Evolutionary conservation across 352 stramenopile genomes (phyloP), one percentile per base, ranked within the genome.

Genomic region (Globisporangium mamillatum): DNA sequence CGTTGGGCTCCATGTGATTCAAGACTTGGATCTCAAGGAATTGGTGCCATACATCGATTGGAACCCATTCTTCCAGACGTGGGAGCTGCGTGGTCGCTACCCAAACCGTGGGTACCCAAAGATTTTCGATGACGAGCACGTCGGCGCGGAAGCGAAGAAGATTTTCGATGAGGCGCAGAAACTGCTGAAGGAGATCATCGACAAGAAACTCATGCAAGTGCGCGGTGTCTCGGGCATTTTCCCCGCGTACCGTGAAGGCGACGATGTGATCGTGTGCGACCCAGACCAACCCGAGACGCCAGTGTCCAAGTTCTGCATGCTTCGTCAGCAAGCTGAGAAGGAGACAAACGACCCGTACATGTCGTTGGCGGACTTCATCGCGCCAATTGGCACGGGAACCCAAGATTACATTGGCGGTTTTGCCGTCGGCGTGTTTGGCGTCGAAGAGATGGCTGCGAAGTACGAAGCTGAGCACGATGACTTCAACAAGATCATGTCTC

Each of bases 11-110:
- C 91, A 86, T 55, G 78, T 98, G 3, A 86, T 98, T 52, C 88
- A 98, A 60, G 76, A 91, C 62, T 77, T 97, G 41, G 78, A 78
- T 10, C 71, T 99, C 7, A 81, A 94, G 66, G 85, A 97, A 55
- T 76, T 98, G 36, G 84, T 98, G 22, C 93, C 94, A n/a, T 98
- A 96, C 77, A 99, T 99, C 69, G 97, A 99, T 76, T 99, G 97
- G 97, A 99, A 99, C 74, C 97, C 97, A 16, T 99, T 99, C 79
- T 99, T 99, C 84, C 96, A 99, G 81, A 99, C 94, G 34, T 99
- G 96, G 96, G 96, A 99, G 72, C 81, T 99, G 52, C 85, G 97
- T 65, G 97, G 97, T 25, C 91, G 96, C 55, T 99, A 99, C 76
- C 97, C 97, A 27, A 99, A 99, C 78, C 89, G 97, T 75, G 96